These are phyloP conservation scores for Cardiospermum halicacabum DNA, from an alignment of 345 rosid genomes.

Conservation along the genomic window DNA sequence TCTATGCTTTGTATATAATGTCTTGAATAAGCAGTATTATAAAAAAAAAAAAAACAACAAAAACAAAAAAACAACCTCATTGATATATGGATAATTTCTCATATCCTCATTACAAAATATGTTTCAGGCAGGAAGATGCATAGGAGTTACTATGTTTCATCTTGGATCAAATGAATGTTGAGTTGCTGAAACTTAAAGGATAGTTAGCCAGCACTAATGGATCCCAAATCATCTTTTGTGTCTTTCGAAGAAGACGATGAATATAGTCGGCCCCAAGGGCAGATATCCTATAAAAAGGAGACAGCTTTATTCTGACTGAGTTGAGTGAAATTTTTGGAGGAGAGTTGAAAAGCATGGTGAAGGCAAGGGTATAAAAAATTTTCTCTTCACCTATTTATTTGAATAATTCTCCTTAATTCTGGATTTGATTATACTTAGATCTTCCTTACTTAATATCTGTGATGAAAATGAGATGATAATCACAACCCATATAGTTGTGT, in stretches of 20 bases:
- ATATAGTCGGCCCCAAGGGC: constrained; percentile 90
- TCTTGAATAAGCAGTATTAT: not conserved
- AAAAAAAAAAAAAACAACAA: not conserved
- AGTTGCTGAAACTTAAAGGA: constrained; percentile 69
- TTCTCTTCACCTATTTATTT: not conserved
- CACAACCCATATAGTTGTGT: not conserved
- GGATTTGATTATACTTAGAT: not conserved
- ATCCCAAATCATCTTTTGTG: constrained; percentile 42
- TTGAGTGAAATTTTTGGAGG: constrained; percentile 91
- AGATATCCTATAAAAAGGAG: constrained; percentile 86
- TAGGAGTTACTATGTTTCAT: constrained; percentile 89
- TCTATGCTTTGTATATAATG: not conserved
- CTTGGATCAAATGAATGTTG: constrained; percentile 91
- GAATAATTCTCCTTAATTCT: not conserved
- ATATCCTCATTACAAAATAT: not conserved
- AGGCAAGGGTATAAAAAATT: constrained; percentile 50
- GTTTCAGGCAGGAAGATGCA: constrained; percentile 96
- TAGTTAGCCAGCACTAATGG: constrained; percentile 27
- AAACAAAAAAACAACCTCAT: no score
- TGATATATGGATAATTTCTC: not conserved
- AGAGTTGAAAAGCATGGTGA: constrained; percentile 70
- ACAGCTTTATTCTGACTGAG: constrained; percentile 66
- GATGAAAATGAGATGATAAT: not conserved
- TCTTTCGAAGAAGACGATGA: constrained; percentile 76
- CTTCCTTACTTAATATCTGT: not conserved